Base-by-base conservation (phyloP, 495 filamentous ascomycete species). In the Cercophora scortea region DNA sequence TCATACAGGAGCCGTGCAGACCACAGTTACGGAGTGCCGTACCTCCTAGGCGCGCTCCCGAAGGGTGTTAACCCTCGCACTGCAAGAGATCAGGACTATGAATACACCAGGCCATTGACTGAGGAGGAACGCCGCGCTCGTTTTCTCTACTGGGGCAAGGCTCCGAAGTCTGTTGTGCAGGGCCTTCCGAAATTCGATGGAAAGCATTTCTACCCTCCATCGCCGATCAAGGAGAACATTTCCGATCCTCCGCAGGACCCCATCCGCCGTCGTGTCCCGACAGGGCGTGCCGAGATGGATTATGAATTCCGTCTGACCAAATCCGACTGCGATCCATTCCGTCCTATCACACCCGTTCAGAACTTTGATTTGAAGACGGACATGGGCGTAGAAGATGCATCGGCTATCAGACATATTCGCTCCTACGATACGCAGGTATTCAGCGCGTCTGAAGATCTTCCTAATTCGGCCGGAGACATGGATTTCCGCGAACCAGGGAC, bases 151-250 rank as follows among this genome's bases (percentile, higher is more conserved):
- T 80, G 76, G 76, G 76, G 74, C 36, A 67, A 69, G 13, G 67
- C 72, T 16, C 65, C 73, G 41, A 66, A 58, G 45, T 58, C 61
- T n/a, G 61, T 61, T 17, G 62, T 66, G 38, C 60, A 57, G n/a
- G 74, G 76, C 12, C 57, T 81, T 15, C 78, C 78, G 34, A 80
- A 77, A 56, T 81, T 72, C 48, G 77, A 81, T 47, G 78, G 78
- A 1, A 77, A 77, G 59, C 69, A 80, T 51, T 81, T 81, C 58
- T 79, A 80, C 51, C 75, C 74, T 3, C 62, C 77, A 3, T 80
- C 78, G 1, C 75, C 77, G 0, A 54, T 61, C 47, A 79, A 76
- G 57, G 57, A 64, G 42, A 41, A 34, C 32, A 33, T 41, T 38
- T 42, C 13, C 18, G 50, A 41, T 4, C 25, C 53, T 40, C n/a